Percentiles rank a stretch among this genome's conserved stretches.
Evolutionary conservation across 495 filamentous ascomycete genomes (phyloP).

Genomic region (Neurospora sp.): DNA sequence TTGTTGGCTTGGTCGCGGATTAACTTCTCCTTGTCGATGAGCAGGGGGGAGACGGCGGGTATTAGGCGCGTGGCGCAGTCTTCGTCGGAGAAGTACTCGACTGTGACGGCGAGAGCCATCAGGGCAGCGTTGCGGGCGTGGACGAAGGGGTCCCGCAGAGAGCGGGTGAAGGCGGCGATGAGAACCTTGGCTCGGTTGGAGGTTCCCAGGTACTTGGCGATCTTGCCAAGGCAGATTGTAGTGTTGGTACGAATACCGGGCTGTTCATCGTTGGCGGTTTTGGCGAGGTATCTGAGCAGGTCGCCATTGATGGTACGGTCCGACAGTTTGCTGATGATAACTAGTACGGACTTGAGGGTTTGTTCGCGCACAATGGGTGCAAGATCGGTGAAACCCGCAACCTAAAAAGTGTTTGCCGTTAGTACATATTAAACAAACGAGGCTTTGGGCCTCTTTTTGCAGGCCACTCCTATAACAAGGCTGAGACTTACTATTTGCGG

Average conservation of each 20-base stretch:
- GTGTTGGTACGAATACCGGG: constrained; percentile 97
- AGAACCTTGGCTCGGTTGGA: constrained; percentile 81
- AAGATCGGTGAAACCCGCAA: constrained; percentile 85
- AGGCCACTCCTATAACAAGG: neutral
- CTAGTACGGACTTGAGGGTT: constrained; percentile 85
- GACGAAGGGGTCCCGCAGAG: constrained; percentile 85
- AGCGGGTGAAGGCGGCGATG: constrained; percentile 78
- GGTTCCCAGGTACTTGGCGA: constrained; percentile 75
- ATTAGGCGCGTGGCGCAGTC: constrained; percentile 79
- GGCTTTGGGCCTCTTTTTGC: neutral
- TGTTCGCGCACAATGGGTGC: constrained; percentile 90
- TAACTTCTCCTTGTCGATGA: constrained; percentile 84
- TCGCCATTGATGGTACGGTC: constrained; percentile 92
- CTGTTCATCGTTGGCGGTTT: constrained; percentile 95
- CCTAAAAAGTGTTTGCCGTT: constrained; percentile 21
- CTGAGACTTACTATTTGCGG: constrained; percentile 62
- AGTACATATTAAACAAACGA: neutral
- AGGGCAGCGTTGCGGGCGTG: constrained; percentile 86
- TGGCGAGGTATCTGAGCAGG: constrained; percentile 79
- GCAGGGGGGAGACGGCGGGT: constrained; percentile 66
- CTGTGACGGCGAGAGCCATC: constrained; percentile 73
- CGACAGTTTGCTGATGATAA: constrained; percentile 75
- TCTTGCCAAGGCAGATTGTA: constrained; percentile 92
- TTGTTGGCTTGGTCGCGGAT: constrained; percentile 87
- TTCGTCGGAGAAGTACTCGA: constrained; percentile 78